Percentiles rank a stretch among this genome's conserved stretches.
Evolutionary conservation across 805 yeast genomes (phyloP).

Genomic region (Lipomyces spencermartinsiae): DNA sequence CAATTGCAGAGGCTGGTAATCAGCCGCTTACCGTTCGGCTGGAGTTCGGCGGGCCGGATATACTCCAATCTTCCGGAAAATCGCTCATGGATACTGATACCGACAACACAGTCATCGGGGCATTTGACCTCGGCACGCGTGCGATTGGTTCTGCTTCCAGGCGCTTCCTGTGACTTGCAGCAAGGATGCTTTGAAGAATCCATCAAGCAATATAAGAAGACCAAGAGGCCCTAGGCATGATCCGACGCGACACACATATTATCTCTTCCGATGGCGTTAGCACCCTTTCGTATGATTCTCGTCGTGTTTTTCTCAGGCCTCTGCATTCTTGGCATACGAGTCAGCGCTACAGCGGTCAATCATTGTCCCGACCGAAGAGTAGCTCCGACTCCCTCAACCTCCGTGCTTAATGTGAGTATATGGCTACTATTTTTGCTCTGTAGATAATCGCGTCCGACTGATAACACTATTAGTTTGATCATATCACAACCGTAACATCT

Average conservation of each 20-base stretch:
- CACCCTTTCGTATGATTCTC: background rate
- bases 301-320: background rate
- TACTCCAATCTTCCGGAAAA: too few relatives aligned
- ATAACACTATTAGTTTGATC: conserved; percentile 2
- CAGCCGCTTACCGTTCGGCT: too few relatives aligned
- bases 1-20: too few relatives aligned
- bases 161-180: too few relatives aligned
- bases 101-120: too few relatives aligned
- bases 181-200: too few relatives aligned
- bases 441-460: background rate
- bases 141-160: too few relatives aligned
- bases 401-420: conserved; percentile 15
- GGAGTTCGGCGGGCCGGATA: too few relatives aligned
- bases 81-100: too few relatives aligned
- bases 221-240: background rate
- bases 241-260: background rate
- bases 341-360: background rate
- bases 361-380: background rate
- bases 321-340: background rate
- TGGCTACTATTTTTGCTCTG: background rate
- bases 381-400: conserved; percentile 9
- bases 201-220: too few relatives aligned
- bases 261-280: background rate
- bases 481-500: conserved; percentile 10
- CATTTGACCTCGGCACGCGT: too few relatives aligned